These are phyloP conservation scores for Sugiyamaella pinicola DNA, from an alignment of 1,139 yeast genomes.

Conservation along the genomic window DNA sequence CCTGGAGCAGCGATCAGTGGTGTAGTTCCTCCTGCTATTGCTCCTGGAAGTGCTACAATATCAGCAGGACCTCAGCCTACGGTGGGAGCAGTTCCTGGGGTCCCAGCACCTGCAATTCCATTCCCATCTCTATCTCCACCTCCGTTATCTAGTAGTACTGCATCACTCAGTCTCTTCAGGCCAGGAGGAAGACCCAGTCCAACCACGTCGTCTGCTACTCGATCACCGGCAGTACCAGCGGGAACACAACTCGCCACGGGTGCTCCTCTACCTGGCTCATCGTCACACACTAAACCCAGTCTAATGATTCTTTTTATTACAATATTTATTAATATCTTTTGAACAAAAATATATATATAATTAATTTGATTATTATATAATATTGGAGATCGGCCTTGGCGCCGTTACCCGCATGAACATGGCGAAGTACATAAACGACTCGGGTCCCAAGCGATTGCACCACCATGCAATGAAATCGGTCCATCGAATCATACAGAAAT, in stretches of 20 bases:
- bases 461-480: conserved; percentile 1
- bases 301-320: conserved; percentile 11
- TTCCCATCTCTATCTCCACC: not conserved
- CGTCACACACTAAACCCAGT: conserved; percentile 4
- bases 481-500: conserved; percentile 7
- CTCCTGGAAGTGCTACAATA: not conserved
- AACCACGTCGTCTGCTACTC: not conserved
- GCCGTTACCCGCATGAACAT: conserved; percentile 10
- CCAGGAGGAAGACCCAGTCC: not conserved
- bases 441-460: not conserved
- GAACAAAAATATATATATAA: not conserved
- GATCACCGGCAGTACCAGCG: not conserved
- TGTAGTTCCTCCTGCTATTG: not conserved
- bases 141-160: too few species aligned
- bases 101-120: not conserved
- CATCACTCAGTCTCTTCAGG: not conserved
- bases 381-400: not conserved
- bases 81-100: not conserved
- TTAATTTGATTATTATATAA: not conserved
- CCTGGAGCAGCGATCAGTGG: not conserved
- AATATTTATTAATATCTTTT: conserved; percentile 14
- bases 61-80: not conserved
- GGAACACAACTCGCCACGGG: not conserved
- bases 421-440: not conserved
- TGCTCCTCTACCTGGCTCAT: conserved; percentile 7